These are phyloP conservation scores for Pseudocercospora fijiensis DNA, from an alignment of 2,329 filamentous ascomycete species.

Conservation along the genomic window DNA sequence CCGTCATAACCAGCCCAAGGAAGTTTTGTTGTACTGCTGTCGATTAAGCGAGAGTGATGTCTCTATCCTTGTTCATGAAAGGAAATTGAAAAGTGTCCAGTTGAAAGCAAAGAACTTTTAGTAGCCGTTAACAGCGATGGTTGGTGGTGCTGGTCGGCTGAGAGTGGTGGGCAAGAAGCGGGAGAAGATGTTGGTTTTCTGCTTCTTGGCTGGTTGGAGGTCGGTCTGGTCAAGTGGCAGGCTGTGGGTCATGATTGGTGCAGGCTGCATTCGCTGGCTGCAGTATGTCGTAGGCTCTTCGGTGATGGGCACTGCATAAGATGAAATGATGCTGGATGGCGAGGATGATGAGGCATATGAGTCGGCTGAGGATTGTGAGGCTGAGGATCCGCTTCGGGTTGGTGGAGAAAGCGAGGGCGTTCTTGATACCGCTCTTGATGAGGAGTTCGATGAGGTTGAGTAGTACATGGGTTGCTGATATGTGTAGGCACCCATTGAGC, in stretches of 20 bases:
- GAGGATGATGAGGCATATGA: conserved; percentile 37
- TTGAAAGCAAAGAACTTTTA: conserved; percentile 12
- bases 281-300: conserved; percentile 35
- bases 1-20: conserved; percentile 4
- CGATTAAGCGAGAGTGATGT: conserved; percentile 7
- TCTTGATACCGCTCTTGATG: conserved; percentile 42
- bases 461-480: conserved; percentile 33
- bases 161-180: conserved; percentile 39
- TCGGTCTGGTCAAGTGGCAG: conserved; percentile 35
- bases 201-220: conserved; percentile 39
- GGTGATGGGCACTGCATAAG: conserved; percentile 31
- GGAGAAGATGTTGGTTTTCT: conserved; percentile 40
- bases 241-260: conserved; percentile 23
- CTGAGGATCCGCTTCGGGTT: conserved; percentile 41
- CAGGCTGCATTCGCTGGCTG: conserved; percentile 41
- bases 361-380: conserved; percentile 38
- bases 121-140: conserved; percentile 23
- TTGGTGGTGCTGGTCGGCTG: conserved; percentile 20
- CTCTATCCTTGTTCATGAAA: conserved; percentile 14
- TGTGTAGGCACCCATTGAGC: conserved; percentile 32
- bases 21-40: conserved; percentile 3
- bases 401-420: conserved; percentile 52
- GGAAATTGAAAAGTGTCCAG: conserved; percentile 14
- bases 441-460: conserved; percentile 28
- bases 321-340: conserved; percentile 38